These are phyloP conservation scores for Candida koratica DNA, from an alignment of 805 yeast species.

Conservation along the genomic window DNA sequence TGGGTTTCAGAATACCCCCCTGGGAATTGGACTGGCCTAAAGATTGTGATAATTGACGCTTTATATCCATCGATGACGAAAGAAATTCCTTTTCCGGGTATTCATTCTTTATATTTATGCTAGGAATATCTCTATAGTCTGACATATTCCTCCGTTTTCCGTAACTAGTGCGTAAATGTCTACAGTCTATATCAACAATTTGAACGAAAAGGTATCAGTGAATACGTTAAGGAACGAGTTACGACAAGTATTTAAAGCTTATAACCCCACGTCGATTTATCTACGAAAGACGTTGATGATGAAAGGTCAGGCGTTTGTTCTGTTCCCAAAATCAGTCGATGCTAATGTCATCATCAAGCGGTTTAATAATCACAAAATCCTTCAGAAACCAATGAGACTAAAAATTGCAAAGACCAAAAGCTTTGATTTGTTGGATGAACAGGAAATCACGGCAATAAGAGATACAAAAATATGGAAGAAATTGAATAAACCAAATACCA, in stretches of 20 bases:
- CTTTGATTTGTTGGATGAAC: slow-evolving; percentile 17
- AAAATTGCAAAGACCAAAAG: slow-evolving; percentile 10
- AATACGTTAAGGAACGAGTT: slow-evolving; percentile 47
- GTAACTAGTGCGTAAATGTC: slow-evolving; percentile 12
- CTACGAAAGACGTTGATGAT: slow-evolving; percentile 60
- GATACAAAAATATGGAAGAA: slow-evolving; percentile 16
- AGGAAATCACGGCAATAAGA: slow-evolving; percentile 20
- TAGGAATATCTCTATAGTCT: slow-evolving; percentile 18
- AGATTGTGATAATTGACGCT: slow-evolving; percentile 40
- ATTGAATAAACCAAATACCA: slow-evolving; percentile 9
- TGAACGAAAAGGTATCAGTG: slow-evolving; percentile 64
- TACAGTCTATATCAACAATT: slow-evolving; percentile 62
- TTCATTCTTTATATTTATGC: slow-evolving; percentile 27
- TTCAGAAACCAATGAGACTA: slow-evolving; percentile 25
- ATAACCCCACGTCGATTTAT: slow-evolving; percentile 34
- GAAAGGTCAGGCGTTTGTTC: slow-evolving; percentile 82
- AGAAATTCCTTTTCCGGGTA: slow-evolving; percentile 8
- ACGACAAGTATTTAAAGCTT: slow-evolving; percentile 36
- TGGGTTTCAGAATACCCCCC: slow-evolving; percentile 33
- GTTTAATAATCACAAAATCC: slow-evolving; percentile 39
- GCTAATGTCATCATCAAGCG: slow-evolving; percentile 37
- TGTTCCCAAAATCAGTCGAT: slow-evolving; percentile 40
- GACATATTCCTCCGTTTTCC: slow-evolving; percentile 4
- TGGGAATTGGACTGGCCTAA: slow-evolving; percentile 15
- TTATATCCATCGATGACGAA: slow-evolving; percentile 26